These are phyloP conservation scores for Kurtzmaniella quercitrusa DNA, from an alignment of 1,139 yeast genomes.

Conservation along the genomic window DNA sequence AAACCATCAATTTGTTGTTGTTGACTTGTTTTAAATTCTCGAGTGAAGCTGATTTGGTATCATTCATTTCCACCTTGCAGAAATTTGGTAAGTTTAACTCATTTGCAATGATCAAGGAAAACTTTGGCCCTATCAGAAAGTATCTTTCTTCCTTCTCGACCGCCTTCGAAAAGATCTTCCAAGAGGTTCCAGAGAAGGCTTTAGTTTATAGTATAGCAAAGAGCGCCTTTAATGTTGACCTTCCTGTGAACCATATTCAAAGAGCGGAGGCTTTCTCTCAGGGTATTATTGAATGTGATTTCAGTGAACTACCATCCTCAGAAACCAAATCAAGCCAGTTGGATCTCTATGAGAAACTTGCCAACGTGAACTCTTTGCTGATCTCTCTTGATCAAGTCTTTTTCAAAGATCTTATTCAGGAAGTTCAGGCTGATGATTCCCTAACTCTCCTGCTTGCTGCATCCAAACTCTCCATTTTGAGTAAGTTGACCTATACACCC, in stretches of 20 bases:
- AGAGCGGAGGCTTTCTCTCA: neutral
- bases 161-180: constrained; percentile 1
- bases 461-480: constrained; percentile 32
- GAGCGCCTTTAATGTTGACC: constrained; percentile 2
- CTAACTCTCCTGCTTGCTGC: constrained; percentile 21
- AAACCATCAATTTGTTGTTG: constrained; percentile 46
- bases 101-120: constrained; percentile 25
- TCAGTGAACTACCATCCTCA: neutral
- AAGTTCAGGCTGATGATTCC: constrained; percentile 23
- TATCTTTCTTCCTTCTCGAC: constrained; percentile 10
- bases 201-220: neutral
- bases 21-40: constrained; percentile 27
- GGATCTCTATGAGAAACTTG: neutral
- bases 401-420: constrained; percentile 9
- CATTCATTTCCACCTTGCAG: constrained; percentile 29
- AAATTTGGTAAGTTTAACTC: constrained; percentile 44
- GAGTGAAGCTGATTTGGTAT: constrained; percentile 10
- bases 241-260: neutral
- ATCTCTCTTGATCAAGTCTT: neutral
- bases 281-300: constrained; percentile 6
- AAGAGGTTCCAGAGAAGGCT: neutral
- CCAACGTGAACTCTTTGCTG: neutral
- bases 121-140: constrained; percentile 19
- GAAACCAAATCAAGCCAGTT: neutral
- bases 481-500: constrained; percentile 14